These are phyloP conservation scores for Starmerella kuoi DNA, from an alignment of 805 yeast species.

Conservation along the genomic window DNA sequence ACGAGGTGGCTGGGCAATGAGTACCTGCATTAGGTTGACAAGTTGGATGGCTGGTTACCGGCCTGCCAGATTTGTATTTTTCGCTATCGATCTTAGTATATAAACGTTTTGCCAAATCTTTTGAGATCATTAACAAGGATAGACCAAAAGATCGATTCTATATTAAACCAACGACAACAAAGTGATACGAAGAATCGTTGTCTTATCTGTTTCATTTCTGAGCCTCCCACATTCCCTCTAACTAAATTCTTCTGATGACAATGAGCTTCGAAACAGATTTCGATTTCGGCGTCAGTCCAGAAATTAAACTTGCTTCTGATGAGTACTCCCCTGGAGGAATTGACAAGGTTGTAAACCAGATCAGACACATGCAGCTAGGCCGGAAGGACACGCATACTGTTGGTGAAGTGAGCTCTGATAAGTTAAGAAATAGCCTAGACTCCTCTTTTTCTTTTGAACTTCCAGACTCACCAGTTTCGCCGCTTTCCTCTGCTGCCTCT, in stretches of 20 bases:
- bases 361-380: background rate
- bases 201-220: too few relatives aligned
- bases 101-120: too few relatives aligned
- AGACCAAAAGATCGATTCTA: too few relatives aligned
- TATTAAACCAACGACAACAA: too few relatives aligned
- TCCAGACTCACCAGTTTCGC: background rate
- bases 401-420: background rate
- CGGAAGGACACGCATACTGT: background rate
- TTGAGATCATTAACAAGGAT: too few relatives aligned
- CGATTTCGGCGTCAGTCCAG: background rate
- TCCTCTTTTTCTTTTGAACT: background rate
- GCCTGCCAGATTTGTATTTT: too few relatives aligned
- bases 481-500: slow-evolving; percentile 12
- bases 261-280: background rate
- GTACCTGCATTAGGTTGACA: too few relatives aligned
- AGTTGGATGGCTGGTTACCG: too few relatives aligned
- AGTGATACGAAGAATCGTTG: too few relatives aligned
- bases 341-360: background rate
- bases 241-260: background rate
- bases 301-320: background rate
- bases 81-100: too few relatives aligned
- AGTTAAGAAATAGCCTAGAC: background rate
- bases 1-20: too few relatives aligned
- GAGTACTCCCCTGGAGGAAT: background rate
- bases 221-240: background rate